phyloP scores from a whole-genome alignment of 768 basidiomycete species.

The Amanita fuliginea region DNA sequence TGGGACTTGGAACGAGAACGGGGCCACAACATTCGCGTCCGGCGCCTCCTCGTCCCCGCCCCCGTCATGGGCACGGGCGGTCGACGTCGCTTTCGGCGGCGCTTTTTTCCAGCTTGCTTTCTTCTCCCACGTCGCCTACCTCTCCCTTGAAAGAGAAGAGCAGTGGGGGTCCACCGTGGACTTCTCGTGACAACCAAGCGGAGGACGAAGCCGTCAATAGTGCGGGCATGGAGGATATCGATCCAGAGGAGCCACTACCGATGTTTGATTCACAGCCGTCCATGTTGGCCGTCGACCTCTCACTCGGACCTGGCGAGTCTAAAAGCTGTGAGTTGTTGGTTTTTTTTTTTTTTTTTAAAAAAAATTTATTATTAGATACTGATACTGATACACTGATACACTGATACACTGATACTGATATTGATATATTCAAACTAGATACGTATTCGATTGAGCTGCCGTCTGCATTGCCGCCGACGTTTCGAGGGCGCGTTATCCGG shows the following conservation, averaged over 20 bases:
- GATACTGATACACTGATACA: too few relatives aligned
- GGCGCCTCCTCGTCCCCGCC: too few relatives aligned
- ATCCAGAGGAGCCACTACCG: slow-evolving; percentile 60
- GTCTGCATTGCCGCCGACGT: slow-evolving; percentile 78
- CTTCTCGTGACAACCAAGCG: too few relatives aligned
- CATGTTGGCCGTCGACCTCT: slow-evolving; percentile 84
- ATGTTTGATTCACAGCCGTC: slow-evolving; percentile 79
- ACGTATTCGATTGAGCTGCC: slow-evolving; percentile 74
- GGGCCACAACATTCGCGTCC: too few relatives aligned
- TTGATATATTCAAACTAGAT: too few relatives aligned
- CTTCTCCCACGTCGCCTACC: slow-evolving; percentile 24
- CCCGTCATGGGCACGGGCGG: slow-evolving; percentile 24
- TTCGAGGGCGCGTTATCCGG: slow-evolving; percentile 68
- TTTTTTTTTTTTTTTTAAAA: too few relatives aligned
- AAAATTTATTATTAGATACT: too few relatives aligned
- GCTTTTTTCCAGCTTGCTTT: slow-evolving; percentile 33
- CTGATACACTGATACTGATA: too few relatives aligned
- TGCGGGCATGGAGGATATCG: slow-evolving; percentile 18
- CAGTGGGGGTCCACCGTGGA: too few relatives aligned
- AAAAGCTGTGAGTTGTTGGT: slow-evolving; percentile 53
- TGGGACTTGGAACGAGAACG: too few relatives aligned
- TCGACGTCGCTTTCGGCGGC: slow-evolving; percentile 43
- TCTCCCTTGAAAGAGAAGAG: not conserved
- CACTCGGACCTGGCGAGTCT: slow-evolving; percentile 73
- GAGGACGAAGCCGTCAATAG: too few relatives aligned